Base-by-base conservation (phyloP, 2,329 filamentous ascomycete genomes). In the Chaetomium globosum region DNA sequence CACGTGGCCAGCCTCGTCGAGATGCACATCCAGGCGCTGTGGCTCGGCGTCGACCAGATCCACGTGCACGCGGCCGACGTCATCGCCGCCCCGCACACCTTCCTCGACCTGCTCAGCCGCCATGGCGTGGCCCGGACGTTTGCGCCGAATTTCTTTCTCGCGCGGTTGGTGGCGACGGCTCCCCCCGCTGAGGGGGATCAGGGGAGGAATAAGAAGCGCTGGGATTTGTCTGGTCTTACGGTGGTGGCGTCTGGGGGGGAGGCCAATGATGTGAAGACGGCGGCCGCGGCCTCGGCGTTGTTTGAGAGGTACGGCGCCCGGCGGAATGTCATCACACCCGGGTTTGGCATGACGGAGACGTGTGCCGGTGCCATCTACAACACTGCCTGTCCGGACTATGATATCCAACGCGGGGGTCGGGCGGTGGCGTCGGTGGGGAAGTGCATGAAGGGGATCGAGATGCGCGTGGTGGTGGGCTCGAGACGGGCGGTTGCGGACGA, bases 1-100 rank as follows among this genome's bases (percentile, higher is more conserved):
- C 85, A 87, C 64, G 82, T 85, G 8, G 84, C 80, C 0, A 79
- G 74, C 65, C 72, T 87, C 3, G 74, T 77, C 1, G 81, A 87
- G 59, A 79, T 82, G 16, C 84, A 87, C 67, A 70, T 87, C 0
- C 78, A 79, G 16, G 81, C 83, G 0, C 69, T 85, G 51, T 28
- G 74, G 66, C 33, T 66, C 77, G 1, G 76, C 76, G 73, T 74
- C 0, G 73, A 78, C 54, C 82, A 85, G 68, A 69, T 85, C 9
- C 81, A 83, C 60, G 75, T 83, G 4, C 72, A 70, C 0, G 74
- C 80, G 0, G 68, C 75, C 1, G 77, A 81, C 21, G 58, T 85
- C 72, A 53, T 85, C 77, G 4, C 60, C 66, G 5, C 65, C 52
- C 8, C 85, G 43, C 30, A 79, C 2, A 23, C n/a, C 8, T 52